These are phyloP conservation scores for Plasmodium gonderi DNA, from an alignment of 169 alveolate genomes.

Conservation along the genomic window DNA sequence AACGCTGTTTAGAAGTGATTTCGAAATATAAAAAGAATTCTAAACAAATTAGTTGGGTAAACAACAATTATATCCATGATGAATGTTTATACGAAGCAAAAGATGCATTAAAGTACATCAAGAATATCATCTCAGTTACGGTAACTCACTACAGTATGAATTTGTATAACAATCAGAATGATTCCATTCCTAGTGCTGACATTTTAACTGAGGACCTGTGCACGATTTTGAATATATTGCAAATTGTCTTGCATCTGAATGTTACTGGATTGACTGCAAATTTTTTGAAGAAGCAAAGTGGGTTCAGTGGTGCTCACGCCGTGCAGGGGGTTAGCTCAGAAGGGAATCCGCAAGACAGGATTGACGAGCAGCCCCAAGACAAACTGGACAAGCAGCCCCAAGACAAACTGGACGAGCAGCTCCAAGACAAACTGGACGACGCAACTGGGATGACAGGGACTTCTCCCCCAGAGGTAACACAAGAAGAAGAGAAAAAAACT, in stretches of 20 bases:
- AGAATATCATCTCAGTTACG: conserved; percentile 17
- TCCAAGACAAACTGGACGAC: not conserved
- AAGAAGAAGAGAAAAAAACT: not conserved
- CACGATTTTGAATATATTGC: conserved; percentile 14
- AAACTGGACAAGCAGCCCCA: not conserved
- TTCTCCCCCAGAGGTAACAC: not conserved
- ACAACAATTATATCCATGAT: conserved; percentile 55
- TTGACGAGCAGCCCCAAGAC: not conserved
- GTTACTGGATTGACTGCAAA: conserved; percentile 53
- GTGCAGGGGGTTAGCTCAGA: not conserved
- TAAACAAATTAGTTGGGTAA: conserved; percentile 57
- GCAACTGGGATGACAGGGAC: too few relatives aligned
- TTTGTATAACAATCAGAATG: conserved; percentile 13
- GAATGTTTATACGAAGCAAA: conserved; percentile 54
- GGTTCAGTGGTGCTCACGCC: not conserved
- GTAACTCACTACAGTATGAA: conserved; percentile 50
- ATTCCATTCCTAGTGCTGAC: conserved; percentile 8
- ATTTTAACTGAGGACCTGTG: conserved; percentile 60
- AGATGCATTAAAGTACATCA: conserved; percentile 26
- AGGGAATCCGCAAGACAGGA: not conserved
- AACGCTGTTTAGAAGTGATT: conserved; percentile 19
- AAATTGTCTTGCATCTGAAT: conserved; percentile 3
- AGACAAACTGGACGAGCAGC: not conserved
- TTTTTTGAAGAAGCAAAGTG: conserved; percentile 1
- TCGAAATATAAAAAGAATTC: conserved; percentile 23